These are phyloP conservation scores for Calonectria leucothoes DNA, from an alignment of 2,329 filamentous ascomycete genomes.

Conservation along the genomic window DNA sequence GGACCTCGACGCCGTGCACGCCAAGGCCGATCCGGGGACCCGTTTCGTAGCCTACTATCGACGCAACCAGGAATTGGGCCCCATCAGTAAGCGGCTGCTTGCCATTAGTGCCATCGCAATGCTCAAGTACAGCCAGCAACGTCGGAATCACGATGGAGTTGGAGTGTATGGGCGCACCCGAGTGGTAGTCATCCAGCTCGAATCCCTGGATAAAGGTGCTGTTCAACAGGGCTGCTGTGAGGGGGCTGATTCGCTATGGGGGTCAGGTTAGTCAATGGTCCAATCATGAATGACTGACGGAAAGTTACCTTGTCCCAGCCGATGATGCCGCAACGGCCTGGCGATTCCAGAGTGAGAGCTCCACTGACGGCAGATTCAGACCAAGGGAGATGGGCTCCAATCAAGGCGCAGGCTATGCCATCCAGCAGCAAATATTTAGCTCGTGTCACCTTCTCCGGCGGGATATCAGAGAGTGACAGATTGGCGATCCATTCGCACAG, in stretches of 20 bases:
- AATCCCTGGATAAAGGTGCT: slow-evolving; percentile 1
- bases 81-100: background rate
- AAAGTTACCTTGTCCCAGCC: background rate
- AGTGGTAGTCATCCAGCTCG: background rate
- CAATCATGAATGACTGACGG: no score
- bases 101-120: background rate
- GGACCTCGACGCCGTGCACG: background rate
- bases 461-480: background rate
- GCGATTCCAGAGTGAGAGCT: background rate
- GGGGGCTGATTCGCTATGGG: background rate
- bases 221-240: background rate
- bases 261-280: no score
- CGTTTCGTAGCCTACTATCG: background rate
- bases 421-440: background rate
- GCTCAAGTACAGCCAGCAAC: background rate
- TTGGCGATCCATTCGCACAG: background rate
- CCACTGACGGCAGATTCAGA: background rate
- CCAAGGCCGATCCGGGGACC: background rate
- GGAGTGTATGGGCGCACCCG: background rate
- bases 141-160: background rate
- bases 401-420: background rate
- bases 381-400: background rate
- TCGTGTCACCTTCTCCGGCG: background rate
- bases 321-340: background rate
- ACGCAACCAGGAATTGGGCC: background rate